Base-by-base conservation (phyloP, 1,284 basidiomycete species). In the Puccinia horiana region DNA sequence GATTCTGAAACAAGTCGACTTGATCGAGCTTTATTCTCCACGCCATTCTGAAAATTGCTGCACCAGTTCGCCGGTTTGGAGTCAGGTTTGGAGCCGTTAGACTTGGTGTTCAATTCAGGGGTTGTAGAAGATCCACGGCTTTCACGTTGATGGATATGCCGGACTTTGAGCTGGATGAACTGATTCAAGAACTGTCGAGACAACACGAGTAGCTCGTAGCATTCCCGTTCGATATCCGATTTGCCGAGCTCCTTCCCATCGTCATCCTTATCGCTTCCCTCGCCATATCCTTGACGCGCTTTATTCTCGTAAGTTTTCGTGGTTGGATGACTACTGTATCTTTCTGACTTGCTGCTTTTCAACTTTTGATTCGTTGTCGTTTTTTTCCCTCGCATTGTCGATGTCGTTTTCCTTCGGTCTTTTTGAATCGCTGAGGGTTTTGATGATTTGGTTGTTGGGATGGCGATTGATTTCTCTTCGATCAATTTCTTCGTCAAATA, bases 401-500 rank as follows among this genome's bases (percentile, higher is more conserved):
- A 26, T 32, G 32, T 49, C 44, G 44, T 29, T 72, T 72, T 72
- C 44, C 14, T 37, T 23, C 37, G 20, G 12, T 40, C 63, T 65
- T 40, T 23, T 42, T 65, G 32, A 35, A 20, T 42, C 20, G 26
- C 16, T 58, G 63, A 8, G n/a, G n/a, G n/a, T 20, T 18, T 40
- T 2, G 63, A n/a, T 40, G 16, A 16, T 3, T 5, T 40, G 37
- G 16, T 29, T 14, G n/a, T 11, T 23, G 73, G 73, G 42, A 20
- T 42, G 47, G 56, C 37, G n/a, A 74, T 40, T 23, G 69, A 32
- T 75, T 81, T 81, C 18, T 74, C 70, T 42, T 81, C 79, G 18
- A 81, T 44, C 11, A 81, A 42, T 67, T 81, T 81, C 44, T 61
- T 70, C 5, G 44, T 35, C 32, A 81, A 63, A 65, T 81, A 81